phyloP scores from a whole-genome alignment of 257 asterid genomes.

The Solanum habrochaites region DNA sequence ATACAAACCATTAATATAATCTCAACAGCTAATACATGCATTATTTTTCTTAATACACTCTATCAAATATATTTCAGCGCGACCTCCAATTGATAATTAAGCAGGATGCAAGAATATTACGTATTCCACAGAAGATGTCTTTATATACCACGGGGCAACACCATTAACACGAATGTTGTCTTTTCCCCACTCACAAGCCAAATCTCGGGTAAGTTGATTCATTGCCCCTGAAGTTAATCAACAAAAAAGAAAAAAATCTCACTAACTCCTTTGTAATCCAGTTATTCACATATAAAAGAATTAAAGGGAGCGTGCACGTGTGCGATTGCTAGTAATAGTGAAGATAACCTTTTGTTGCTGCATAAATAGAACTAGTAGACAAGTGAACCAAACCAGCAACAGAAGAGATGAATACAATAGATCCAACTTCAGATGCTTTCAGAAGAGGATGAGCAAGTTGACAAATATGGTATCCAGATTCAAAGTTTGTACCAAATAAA shows the following conservation, averaged over 20 bases:
- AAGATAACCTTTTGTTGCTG: slow-evolving; percentile 69
- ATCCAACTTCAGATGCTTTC: slow-evolving; percentile 70
- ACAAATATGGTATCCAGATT: slow-evolving; percentile 72
- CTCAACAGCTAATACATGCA: background rate
- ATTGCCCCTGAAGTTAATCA: slow-evolving; percentile 57
- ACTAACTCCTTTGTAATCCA: background rate
- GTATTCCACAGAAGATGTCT: slow-evolving; percentile 58
- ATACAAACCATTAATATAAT: background rate
- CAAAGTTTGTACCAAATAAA: slow-evolving; percentile 74
- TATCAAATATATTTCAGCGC: background rate
- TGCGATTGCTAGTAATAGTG: background rate
- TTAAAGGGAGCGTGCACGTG: too few relatives aligned
- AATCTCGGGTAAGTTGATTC: slow-evolving; percentile 73
- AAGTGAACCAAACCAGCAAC: slow-evolving; percentile 65
- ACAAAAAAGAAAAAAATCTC: background rate
- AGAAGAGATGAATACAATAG: slow-evolving; percentile 75
- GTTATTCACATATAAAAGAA: too few relatives aligned
- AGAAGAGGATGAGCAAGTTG: slow-evolving; percentile 81
- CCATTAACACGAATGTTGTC: slow-evolving; percentile 77
- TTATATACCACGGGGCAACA: slow-evolving; percentile 95
- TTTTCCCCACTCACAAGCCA: slow-evolving; percentile 97
- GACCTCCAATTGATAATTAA: background rate
- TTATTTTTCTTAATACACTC: too few relatives aligned
- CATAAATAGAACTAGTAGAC: slow-evolving; percentile 77
- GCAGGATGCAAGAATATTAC: slow-evolving; percentile 27